Base-by-base conservation (phyloP, 257 asterid species). In the Solanum sitiens region DNA sequence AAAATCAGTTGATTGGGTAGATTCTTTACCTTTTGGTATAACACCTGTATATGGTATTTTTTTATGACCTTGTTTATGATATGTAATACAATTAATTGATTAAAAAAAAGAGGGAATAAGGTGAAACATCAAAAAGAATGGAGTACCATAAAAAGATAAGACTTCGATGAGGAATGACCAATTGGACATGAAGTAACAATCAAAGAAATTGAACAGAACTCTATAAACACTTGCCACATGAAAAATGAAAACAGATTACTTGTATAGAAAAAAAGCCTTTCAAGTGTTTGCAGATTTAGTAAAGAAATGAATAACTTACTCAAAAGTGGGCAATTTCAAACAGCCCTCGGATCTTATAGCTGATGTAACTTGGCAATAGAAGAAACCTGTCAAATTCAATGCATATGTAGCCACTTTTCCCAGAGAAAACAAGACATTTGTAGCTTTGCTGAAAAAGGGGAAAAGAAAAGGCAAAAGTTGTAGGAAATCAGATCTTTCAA, bases 361-460 rank as follows among this genome's bases (percentile, higher is more conserved):
- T 44, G 94, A 90, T 83, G 94, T 87, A 75, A 92, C 94, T 93
- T 93, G 96, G 86, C 93, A 95, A 91, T 94, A 95, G 94, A 97
- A 97, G 91, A 97, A 93, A 79, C 98, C 98, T 75, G 99, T 95
- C 90, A 97, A 90, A 77, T 93, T 92, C 92, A 97, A 93, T 61
- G 99, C 98, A 91, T 97, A 95, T 63, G 95, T 92, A 86, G 98
- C 99, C 93, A 93, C 98, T 93, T 90, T 97, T 74, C 98, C 98
- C 96, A 97, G 87, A 87, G 94, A 95, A 73, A 93, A 92, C 89
- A 97, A 92, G 88, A 93, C 98, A 88, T 95, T 92, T 89, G 95
- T 92, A 87, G 98, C 94, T 92, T 95, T 95, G 91, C 99, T 97
- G 98, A 77, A 89, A 84, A 83, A 89, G 87, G 83, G 86, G 39